These are phyloP conservation scores for Pulveroboletus sp. DNA, from an alignment of 1,284 basidiomycete species.

Conservation along the genomic window DNA sequence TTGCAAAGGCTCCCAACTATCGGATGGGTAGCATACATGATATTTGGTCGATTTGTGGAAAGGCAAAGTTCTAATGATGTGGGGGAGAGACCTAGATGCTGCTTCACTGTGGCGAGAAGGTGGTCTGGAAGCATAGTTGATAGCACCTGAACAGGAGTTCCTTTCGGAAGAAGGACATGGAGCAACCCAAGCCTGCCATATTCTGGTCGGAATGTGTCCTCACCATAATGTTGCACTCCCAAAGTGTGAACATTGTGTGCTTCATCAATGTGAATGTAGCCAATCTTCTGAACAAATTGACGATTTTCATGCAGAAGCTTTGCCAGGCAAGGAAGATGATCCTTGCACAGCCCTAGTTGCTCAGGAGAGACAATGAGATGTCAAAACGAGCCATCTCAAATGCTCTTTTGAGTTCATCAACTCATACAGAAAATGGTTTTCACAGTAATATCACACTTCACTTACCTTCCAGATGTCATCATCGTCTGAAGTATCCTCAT, in stretches of 20 bases:
- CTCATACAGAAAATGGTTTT: no score
- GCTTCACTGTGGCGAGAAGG: background rate
- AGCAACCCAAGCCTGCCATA: background rate
- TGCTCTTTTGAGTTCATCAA: no score
- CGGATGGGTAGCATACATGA: slow-evolving; percentile 6
- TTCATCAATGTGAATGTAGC: slow-evolving; percentile 7
- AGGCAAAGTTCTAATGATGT: background rate
- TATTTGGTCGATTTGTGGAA: slow-evolving; percentile 7
- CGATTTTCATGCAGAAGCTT: background rate
- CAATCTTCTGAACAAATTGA: background rate
- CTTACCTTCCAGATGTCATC: no score
- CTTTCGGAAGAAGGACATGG: background rate
- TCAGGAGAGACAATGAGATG: slow-evolving; percentile 13
- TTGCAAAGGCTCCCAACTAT: background rate
- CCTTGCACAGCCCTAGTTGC: slow-evolving; percentile 1
- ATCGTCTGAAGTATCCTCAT: no score
- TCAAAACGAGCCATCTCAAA: background rate
- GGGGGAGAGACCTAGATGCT: background rate
- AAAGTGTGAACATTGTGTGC: slow-evolving; percentile 7
- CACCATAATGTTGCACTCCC: background rate
- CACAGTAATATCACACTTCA: no score
- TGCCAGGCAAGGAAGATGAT: slow-evolving; percentile 3
- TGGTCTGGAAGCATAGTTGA: slow-evolving; percentile 8
- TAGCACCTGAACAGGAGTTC: background rate
- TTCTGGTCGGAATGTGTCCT: background rate